A percentile compares a stretch with the other conserved stretches of the same genome.
Conservation (phyloP, 805 yeast genomes). For the Saturnispora gosingensis region DNA sequence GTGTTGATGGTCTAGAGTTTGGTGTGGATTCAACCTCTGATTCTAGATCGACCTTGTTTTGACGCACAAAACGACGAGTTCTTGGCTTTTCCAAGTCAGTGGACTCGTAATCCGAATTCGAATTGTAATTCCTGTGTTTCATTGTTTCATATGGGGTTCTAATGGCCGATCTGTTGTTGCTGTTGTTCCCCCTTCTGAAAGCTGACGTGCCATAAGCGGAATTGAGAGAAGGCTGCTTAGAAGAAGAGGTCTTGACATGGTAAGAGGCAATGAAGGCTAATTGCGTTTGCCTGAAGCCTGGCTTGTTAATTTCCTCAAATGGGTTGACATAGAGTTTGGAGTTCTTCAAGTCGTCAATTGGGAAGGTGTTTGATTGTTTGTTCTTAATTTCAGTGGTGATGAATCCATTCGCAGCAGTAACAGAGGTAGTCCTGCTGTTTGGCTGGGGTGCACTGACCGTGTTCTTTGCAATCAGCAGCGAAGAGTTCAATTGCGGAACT, state of each 20-base stretch:
- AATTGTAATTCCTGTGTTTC: conserved; percentile 14
- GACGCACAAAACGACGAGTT: conserved; percentile 43
- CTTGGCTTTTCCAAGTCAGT: conserved; percentile 40
- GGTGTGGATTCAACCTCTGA: conserved; percentile 21
- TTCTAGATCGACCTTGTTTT: conserved; percentile 24
- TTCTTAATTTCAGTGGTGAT: background rate
- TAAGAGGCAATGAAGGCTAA: conserved; percentile 47
- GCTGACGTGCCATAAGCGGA: conserved; percentile 6
- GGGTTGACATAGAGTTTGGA: conserved; percentile 44
- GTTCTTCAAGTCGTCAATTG: conserved; percentile 35
- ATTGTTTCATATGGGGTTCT: conserved; percentile 5
- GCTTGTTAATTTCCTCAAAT: conserved; percentile 35
- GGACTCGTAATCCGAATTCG: conserved; percentile 28
- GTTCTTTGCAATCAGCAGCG: conserved; percentile 5
- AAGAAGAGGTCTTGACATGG: conserved; percentile 19
- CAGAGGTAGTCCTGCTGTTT: background rate
- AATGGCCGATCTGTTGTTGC: conserved; percentile 2
- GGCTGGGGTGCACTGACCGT: background rate
- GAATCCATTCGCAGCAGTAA: background rate
- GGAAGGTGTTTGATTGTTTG: conserved; percentile 26
- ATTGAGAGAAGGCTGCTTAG: conserved; percentile 9
- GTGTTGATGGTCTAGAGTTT: conserved; percentile 28
- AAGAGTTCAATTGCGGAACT: conserved; percentile 3
- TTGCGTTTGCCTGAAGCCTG: conserved; percentile 40
- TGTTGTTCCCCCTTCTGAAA: background rate